These are phyloP conservation scores for Smallanthus sonchifolius DNA, from an alignment of 129 eudicot species.

Conservation along the genomic window DNA sequence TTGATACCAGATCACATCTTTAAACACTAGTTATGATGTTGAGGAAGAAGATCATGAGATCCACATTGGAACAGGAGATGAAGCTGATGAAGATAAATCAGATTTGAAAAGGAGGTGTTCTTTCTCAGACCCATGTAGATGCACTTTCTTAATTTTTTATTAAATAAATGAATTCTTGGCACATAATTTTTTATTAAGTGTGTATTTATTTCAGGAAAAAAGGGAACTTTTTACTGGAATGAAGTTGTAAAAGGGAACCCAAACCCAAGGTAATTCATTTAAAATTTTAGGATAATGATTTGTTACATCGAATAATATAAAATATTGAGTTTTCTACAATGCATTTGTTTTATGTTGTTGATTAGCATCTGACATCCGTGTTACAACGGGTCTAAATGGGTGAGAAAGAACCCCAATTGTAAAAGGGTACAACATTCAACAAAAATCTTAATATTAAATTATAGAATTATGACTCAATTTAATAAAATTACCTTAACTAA, in stretches of 20 bases:
- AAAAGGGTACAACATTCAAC: no score
- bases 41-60: conserved; percentile 45
- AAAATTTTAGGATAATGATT: neutral
- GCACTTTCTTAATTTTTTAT: conserved; percentile 14
- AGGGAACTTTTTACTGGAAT: conserved; percentile 46
- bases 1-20: no score
- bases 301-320: neutral
- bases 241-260: conserved; percentile 84
- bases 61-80: conserved; percentile 45
- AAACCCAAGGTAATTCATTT: conserved; percentile 60
- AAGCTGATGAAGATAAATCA: conserved; percentile 55
- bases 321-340: neutral
- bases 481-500: no score
- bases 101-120: conserved; percentile 67
- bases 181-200: neutral
- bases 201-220: conserved; percentile 42
- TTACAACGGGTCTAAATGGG: neutral
- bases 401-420: no score
- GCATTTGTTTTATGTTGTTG: neutral
- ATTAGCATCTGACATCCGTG: neutral
- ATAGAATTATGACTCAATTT: no score
- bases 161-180: neutral
- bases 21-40: conserved; percentile 29
- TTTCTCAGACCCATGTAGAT: conserved; percentile 33
- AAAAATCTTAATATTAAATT: no score